These are phyloP conservation scores for Osmanthus fragrans DNA, from an alignment of 257 asterid genomes.

Conservation along the genomic window DNA sequence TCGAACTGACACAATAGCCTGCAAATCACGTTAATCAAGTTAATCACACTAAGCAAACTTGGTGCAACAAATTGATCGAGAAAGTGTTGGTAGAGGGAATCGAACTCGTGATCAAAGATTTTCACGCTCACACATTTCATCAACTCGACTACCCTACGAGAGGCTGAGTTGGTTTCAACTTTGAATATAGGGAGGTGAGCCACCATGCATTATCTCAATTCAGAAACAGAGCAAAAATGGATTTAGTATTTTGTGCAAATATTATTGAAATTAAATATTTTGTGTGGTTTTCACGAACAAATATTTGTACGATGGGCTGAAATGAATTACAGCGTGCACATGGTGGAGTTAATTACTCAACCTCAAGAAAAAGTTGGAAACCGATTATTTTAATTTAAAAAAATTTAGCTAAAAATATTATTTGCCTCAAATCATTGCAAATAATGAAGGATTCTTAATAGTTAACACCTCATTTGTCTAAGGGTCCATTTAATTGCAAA, in stretches of 20 bases:
- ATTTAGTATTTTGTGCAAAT: neutral
- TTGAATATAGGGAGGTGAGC: constrained; percentile 10
- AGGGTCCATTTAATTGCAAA: too few species aligned
- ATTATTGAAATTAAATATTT: neutral
- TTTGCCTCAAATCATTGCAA: neutral
- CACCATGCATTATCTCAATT: neutral
- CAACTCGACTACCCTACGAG: too few species aligned
- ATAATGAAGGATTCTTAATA: neutral
- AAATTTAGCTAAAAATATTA: neutral
- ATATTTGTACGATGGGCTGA: neutral
- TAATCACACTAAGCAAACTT: too few species aligned
- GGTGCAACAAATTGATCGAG: too few species aligned
- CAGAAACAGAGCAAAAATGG: neutral
- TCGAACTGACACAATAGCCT: too few species aligned
- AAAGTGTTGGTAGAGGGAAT: too few species aligned
- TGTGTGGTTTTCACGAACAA: neutral
- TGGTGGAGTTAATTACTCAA: constrained; percentile 10
- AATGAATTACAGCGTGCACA: constrained; percentile 33
- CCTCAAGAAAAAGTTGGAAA: too few species aligned
- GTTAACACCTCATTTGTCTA: neutral
- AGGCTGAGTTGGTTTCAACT: neutral
- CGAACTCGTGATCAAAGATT: too few species aligned
- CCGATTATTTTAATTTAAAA: too few species aligned
- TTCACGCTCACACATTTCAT: too few species aligned
- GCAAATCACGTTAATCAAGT: too few species aligned